Conservation (phyloP, 2,329 filamentous ascomycete genomes). For the Aspergillus alliaceus region DNA sequence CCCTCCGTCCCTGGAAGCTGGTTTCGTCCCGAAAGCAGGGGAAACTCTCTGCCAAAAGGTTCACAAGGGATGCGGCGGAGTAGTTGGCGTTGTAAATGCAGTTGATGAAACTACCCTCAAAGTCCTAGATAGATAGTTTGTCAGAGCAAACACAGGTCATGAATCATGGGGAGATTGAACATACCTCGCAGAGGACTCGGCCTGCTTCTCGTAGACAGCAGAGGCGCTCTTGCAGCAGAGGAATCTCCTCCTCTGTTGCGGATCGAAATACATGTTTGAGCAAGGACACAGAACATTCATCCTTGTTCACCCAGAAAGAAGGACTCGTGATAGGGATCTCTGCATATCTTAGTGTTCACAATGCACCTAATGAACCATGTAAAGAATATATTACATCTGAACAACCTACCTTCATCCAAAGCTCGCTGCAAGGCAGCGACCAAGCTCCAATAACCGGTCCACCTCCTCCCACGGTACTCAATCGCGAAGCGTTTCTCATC, state of each 20-base stretch:
- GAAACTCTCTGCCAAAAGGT: slow-evolving; percentile 79
- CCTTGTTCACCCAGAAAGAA: slow-evolving; percentile 78
- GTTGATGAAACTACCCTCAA: slow-evolving; percentile 70
- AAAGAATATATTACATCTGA: not conserved
- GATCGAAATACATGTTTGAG: slow-evolving; percentile 81
- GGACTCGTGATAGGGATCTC: slow-evolving; percentile 86
- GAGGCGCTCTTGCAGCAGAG: slow-evolving; percentile 75
- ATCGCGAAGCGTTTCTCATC: slow-evolving; percentile 77
- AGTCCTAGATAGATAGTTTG: slow-evolving; percentile 56
- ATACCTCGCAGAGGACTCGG: slow-evolving; percentile 72
- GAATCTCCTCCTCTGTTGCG: slow-evolving; percentile 81
- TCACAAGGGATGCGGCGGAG: slow-evolving; percentile 83
- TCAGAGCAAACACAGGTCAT: not conserved
- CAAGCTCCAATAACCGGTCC: slow-evolving; percentile 95
- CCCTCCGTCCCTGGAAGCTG: slow-evolving; percentile 68
- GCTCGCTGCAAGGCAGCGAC: slow-evolving; percentile 85
- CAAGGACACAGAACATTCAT: slow-evolving; percentile 72
- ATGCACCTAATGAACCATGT: not conserved
- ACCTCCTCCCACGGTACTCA: slow-evolving; percentile 74
- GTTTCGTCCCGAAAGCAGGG: slow-evolving; percentile 82
- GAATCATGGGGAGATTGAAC: slow-evolving; percentile 12
- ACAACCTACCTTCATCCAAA: slow-evolving; percentile 72
- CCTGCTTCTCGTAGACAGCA: slow-evolving; percentile 81
- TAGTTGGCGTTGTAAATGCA: slow-evolving; percentile 72
- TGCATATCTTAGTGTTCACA: slow-evolving; percentile 36